phyloP scores from a whole-genome alignment of 164 flowering plant genomes.

The Annona squamosa region DNA sequence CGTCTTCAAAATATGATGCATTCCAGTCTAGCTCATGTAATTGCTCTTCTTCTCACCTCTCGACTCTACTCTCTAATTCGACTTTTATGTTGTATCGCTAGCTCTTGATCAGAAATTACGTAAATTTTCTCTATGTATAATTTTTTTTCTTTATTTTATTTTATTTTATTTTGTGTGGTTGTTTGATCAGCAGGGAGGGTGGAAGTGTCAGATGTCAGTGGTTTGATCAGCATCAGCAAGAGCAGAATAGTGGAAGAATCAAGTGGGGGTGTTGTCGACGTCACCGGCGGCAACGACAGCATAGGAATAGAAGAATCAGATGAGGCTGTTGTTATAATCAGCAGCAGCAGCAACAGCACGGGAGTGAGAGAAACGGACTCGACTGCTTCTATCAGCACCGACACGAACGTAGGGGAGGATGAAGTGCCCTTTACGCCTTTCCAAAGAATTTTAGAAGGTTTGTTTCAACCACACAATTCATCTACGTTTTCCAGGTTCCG shows the following conservation, averaged over 20 bases:
- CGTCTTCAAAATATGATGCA: not conserved
- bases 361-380: not conserved
- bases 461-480: not conserved
- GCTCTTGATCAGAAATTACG: not conserved
- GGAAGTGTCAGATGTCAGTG: not conserved
- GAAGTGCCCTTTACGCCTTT: not conserved
- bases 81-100: not conserved
- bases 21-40: not conserved
- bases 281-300: too few relatives aligned
- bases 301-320: too few relatives aligned
- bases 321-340: not conserved
- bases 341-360: not conserved
- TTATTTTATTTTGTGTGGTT: not conserved
- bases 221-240: not conserved
- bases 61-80: not conserved
- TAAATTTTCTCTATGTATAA: not conserved
- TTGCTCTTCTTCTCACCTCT: not conserved
- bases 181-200: not conserved
- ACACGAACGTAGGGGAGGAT: not conserved
- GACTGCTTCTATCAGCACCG: not conserved
- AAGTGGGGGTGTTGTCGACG: too few relatives aligned
- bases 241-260: not conserved
- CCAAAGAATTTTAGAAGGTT: constrained; percentile 5
- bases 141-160: too few relatives aligned
- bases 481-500: not conserved